phyloP scores from a whole-genome alignment of 768 basidiomycete species.

The Clavulina sp. region DNA sequence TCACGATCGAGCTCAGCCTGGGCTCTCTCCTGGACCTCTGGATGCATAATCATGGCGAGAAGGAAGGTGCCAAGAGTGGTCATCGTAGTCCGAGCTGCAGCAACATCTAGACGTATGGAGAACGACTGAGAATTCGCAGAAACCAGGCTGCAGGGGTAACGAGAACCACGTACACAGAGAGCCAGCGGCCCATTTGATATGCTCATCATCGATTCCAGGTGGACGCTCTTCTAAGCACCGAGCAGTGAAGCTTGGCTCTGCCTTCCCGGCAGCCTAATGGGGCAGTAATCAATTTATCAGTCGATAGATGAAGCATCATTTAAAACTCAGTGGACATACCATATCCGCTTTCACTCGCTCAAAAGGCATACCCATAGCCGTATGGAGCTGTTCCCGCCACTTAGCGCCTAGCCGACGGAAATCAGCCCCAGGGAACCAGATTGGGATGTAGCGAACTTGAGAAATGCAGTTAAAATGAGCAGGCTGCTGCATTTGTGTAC shows the following conservation, averaged over 20 bases:
- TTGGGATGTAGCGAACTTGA: not conserved
- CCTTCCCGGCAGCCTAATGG: not conserved
- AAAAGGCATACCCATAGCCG: not conserved
- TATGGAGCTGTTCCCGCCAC: not conserved
- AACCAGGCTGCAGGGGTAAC: not conserved
- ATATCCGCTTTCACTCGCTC: not conserved
- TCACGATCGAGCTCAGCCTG: conserved; percentile 16
- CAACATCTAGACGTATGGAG: not conserved
- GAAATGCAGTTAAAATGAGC: not conserved
- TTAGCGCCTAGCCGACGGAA: not conserved
- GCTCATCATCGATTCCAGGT: not conserved
- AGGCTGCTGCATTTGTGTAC: not conserved
- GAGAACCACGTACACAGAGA: not conserved
- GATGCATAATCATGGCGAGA: conserved; percentile 11
- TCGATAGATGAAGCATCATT: not conserved
- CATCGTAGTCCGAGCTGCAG: conserved; percentile 1
- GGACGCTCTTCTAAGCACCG: not conserved
- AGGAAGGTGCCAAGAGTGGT: conserved; percentile 5
- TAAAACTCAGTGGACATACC: not conserved
- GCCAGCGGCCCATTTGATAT: not conserved
- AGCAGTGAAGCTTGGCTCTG: not conserved
- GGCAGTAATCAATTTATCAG: not conserved
- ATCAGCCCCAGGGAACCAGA: not conserved
- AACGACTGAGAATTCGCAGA: not conserved
- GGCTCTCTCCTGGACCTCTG: conserved; percentile 15